Conservation (phyloP, 2,329 filamentous ascomycete species). For the Talaromyces sp. region DNA sequence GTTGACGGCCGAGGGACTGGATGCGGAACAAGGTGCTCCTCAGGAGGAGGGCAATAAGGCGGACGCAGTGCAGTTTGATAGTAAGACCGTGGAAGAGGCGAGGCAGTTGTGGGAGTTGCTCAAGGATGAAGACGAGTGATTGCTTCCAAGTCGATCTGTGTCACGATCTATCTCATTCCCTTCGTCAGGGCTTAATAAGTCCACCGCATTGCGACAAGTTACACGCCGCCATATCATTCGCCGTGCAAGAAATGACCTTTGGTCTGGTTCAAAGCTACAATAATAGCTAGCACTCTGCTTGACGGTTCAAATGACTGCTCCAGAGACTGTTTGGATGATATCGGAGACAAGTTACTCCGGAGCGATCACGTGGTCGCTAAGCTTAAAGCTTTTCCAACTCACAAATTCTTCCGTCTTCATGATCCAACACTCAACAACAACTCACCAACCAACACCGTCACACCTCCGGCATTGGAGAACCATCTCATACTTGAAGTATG, state of each 20-base stretch:
- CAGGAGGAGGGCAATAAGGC: constrained; percentile 12
- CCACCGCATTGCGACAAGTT: neutral
- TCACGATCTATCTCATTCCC: neutral
- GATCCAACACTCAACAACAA: neutral
- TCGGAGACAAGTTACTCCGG: constrained; percentile 17
- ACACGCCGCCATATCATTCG: neutral
- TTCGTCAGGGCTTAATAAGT: no score
- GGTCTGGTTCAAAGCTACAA: neutral
- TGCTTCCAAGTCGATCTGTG: neutral
- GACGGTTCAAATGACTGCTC: neutral
- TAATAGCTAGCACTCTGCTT: neutral
- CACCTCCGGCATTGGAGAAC: neutral
- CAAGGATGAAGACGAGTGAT: constrained; percentile 31
- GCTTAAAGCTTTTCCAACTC: constrained; percentile 23
- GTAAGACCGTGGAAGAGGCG: constrained; percentile 31
- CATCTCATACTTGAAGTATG: neutral
- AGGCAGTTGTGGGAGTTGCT: constrained; percentile 42
- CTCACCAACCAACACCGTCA: neutral
- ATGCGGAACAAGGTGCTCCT: constrained; percentile 22
- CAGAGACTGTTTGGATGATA: neutral
- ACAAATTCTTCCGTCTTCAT: neutral
- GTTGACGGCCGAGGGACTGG: constrained; percentile 32
- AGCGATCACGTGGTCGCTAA: constrained; percentile 28
- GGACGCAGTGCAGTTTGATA: constrained; percentile 20
- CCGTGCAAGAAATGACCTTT: neutral